A percentile compares a stretch with the other conserved stretches of the same genome.
Conservation (phyloP, 2,329 filamentous ascomycete genomes). For the Beauveria sp. region DNA sequence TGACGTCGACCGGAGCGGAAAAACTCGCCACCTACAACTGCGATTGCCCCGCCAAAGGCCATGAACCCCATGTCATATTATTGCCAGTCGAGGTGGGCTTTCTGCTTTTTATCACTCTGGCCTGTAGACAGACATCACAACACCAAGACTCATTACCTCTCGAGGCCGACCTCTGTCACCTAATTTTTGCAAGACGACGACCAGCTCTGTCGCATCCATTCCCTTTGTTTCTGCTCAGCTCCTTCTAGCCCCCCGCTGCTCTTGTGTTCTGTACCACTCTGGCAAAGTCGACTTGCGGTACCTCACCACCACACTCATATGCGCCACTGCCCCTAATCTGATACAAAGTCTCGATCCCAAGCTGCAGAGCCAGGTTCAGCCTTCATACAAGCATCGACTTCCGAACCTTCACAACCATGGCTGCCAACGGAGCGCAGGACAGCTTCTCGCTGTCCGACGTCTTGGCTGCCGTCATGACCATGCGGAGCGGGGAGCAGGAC, state of each 20-base stretch:
- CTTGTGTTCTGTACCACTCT: neutral
- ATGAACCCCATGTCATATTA: slow-evolving; percentile 12
- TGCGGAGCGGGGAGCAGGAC: slow-evolving; percentile 76
- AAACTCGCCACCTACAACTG: slow-evolving; percentile 19
- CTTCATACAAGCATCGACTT: neutral
- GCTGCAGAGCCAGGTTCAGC: neutral
- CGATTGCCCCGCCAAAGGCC: slow-evolving; percentile 25
- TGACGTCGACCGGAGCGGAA: slow-evolving; percentile 20
- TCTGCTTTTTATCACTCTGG: slow-evolving; percentile 21
- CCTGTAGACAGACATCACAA: neutral
- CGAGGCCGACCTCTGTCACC: neutral
- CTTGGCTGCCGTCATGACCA: slow-evolving; percentile 79
- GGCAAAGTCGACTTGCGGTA: neutral
- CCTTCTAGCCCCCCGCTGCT: neutral
- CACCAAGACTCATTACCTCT: neutral
- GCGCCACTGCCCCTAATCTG: neutral
- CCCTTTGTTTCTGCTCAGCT: neutral
- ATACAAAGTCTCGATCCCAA: neutral
- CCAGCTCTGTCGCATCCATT: slow-evolving; percentile 3
- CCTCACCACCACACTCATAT: neutral
- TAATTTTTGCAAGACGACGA: slow-evolving; percentile 1
- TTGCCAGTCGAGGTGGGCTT: slow-evolving; percentile 16
- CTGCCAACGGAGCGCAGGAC: slow-evolving; percentile 56
- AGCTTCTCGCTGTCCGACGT: slow-evolving; percentile 69
- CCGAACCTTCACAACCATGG: slow-evolving; percentile 49